These are phyloP conservation scores for Xylaria palmicola DNA, from an alignment of 495 filamentous ascomycete species.

Conservation along the genomic window DNA sequence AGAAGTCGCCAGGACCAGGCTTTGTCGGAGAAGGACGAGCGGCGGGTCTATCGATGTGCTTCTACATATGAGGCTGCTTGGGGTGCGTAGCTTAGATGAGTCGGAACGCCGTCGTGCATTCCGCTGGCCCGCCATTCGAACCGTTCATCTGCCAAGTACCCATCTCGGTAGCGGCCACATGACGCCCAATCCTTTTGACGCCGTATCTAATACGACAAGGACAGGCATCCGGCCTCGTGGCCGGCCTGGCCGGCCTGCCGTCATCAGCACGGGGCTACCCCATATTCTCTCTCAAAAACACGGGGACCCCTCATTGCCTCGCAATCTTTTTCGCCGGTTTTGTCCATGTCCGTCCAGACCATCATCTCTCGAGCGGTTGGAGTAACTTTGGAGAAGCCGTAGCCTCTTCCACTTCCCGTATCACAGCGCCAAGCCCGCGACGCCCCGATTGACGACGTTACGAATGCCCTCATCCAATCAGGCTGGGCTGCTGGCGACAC, in stretches of 20 bases:
- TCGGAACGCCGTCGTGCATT: background rate
- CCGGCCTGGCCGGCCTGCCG: background rate
- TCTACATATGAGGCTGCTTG: too few relatives aligned
- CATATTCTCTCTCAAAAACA: background rate
- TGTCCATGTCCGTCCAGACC: constrained; percentile 20
- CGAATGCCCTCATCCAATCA: constrained; percentile 35
- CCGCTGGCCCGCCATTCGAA: background rate
- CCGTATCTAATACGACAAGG: background rate
- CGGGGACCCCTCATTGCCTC: background rate
- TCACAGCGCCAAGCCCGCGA: background rate
- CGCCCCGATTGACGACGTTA: constrained; percentile 16
- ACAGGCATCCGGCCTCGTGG: background rate
- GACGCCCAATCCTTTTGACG: background rate
- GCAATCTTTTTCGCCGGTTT: constrained; percentile 27
- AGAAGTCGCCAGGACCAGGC: too few relatives aligned
- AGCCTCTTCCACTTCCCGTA: background rate
- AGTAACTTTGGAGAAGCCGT: constrained; percentile 4
- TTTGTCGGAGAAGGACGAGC: too few relatives aligned
- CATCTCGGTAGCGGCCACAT: background rate
- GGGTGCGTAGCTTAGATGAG: background rate
- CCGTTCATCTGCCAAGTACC: background rate
- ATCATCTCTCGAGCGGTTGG: background rate
- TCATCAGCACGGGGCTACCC: background rate
- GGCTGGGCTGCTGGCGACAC: constrained; percentile 28
- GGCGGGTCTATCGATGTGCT: too few relatives aligned